Conservation (phyloP, 2,329 filamentous ascomycete species). For the Xylariales sp. region DNA sequence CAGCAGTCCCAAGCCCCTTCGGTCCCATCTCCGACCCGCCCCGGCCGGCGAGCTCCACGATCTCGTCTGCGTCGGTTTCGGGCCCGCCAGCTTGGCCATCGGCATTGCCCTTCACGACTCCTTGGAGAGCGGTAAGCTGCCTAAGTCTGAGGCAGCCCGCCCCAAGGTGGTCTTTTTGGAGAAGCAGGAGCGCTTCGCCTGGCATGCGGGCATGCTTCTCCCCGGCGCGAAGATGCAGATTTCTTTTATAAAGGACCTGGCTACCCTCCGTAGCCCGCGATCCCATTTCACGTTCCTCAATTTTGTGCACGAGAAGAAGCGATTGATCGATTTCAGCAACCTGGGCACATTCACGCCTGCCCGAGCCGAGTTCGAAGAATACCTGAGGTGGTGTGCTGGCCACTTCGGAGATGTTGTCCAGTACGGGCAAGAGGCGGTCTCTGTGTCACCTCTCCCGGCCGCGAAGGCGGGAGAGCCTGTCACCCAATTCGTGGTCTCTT, state of each 20-base stretch:
- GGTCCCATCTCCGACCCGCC: conserved; percentile 46
- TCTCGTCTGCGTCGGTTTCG: conserved; percentile 87
- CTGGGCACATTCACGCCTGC: conserved; percentile 83
- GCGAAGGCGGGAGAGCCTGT: conserved; percentile 41
- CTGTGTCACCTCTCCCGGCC: conserved; percentile 58
- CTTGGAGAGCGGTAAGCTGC: conserved; percentile 47
- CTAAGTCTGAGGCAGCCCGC: conserved; percentile 28
- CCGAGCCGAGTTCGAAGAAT: conserved; percentile 88
- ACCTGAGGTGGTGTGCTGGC: conserved; percentile 85
- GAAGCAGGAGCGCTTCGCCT: conserved; percentile 77
- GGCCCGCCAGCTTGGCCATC: conserved; percentile 84
- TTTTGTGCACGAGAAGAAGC: conserved; percentile 76
- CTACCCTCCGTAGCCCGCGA: conserved; percentile 79
- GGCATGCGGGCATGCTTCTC: conserved; percentile 94
- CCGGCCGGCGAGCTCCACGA: conserved; percentile 67
- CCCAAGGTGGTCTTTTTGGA: conserved; percentile 86
- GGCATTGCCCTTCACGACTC: conserved; percentile 84
- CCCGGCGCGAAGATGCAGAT: conserved; percentile 96
- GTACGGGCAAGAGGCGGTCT: conserved; percentile 74
- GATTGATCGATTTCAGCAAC: conserved; percentile 90
- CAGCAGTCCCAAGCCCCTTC: background rate
- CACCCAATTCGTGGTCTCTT: conserved; percentile 63
- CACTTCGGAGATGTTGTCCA: conserved; percentile 70
- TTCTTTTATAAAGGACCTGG: conserved; percentile 94
- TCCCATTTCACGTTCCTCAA: conserved; percentile 95